Base-by-base conservation (phyloP, 2,329 filamentous ascomycete genomes). In the Exophiala calicioides region DNA sequence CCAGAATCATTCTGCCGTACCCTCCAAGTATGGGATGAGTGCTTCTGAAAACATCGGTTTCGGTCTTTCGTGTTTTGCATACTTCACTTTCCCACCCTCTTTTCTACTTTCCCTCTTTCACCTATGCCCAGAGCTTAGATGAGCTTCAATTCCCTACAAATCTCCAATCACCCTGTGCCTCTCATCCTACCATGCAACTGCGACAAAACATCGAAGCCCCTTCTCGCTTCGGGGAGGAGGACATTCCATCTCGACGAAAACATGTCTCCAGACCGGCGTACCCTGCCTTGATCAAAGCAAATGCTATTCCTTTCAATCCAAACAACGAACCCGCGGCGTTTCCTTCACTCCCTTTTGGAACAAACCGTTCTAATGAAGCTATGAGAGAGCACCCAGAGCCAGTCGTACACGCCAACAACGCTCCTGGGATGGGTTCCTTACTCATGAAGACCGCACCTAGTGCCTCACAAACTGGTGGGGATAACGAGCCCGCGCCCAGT, bases 311-410 rank as follows among this genome's bases (percentile, higher is more conserved):
- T 13, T 73, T 62, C 47, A 59, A 72, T 51, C 68, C 70, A 7
- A 58, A 66, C 32, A 55, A 66, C 12, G 66, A 64, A 31, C 65
- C 69, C 32, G 70, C 70, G 24, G 65, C 63, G 5, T 73, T 73
- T 44, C 71, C 71, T 16, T 71, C 65, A 5, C 44, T 70, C 13
- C 50, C 49, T 31, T 38, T 54, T 6, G 20, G 24, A 20, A 13
- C 30, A 15, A 33, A 24, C 3, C 10, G 21, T 20, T 20, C 35
- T 7, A 8, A 15, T 29, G 8, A 29, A 26, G 6, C 21, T 10
- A 5, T 12, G n/a, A 29, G 5, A 26, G 12, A 38, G n/a, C n/a
- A n/a, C n/a, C n/a, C 32, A 35, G 8, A 18, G 18, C 23, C 35
- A 24, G 16, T 19, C 6, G 15, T 9, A 19, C 20, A n/a, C 4